Base-by-base conservation (phyloP, 495 filamentous ascomycete genomes). In the Lasiosphaeria hispida region DNA sequence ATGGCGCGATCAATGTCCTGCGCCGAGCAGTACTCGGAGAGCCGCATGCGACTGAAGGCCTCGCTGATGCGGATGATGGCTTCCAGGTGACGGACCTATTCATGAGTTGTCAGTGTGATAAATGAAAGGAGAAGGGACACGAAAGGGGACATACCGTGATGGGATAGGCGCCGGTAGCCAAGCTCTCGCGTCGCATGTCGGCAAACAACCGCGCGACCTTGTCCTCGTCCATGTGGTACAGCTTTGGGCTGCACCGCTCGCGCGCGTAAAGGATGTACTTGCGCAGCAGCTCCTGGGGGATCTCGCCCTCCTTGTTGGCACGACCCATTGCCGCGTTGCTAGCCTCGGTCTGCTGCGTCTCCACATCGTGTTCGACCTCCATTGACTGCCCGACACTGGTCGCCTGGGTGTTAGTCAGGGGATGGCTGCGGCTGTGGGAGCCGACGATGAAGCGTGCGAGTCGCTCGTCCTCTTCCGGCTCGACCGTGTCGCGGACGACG, bases 231-330 rank as follows among this genome's bases (percentile, higher is more conserved):
- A 99, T 97, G 70, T 97, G 91, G 67, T 97, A 93, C 37, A 99
- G 79, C 72, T 97, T 97, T 35, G 95, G 95, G 57, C 82, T 80
- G 73, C 90, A 95, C 62, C 86, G 86, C 71, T 97, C 93, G 19
- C 95, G 83, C 2, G 95, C 92, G 68, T 96, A 97, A 37, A 97
- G 82, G 65, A 99, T 97, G 72, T 97, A 99, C 75, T 99, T 99
- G 59, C 95, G 78, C 58, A 99, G 76, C 49, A 97, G 75, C 61
- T 96, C 91, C 71, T 99, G 95, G 0, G 92, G 85, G 58, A 97
- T 94, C 60, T 94, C 87, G 67, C 85, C 85, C 62, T 87, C 86
- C 58, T 86, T 85, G 11, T 83, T 79, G 3, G 23, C 14, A 3
- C 35, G 15, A 2, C 69, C 71, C 52, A 75, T 48, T 73, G 61